Evolutionary conservation across 2,329 filamentous ascomycete genomes (phyloP), one percentile per base, ranked within the genome.

Genomic region (Diaporthe nobilis): DNA sequence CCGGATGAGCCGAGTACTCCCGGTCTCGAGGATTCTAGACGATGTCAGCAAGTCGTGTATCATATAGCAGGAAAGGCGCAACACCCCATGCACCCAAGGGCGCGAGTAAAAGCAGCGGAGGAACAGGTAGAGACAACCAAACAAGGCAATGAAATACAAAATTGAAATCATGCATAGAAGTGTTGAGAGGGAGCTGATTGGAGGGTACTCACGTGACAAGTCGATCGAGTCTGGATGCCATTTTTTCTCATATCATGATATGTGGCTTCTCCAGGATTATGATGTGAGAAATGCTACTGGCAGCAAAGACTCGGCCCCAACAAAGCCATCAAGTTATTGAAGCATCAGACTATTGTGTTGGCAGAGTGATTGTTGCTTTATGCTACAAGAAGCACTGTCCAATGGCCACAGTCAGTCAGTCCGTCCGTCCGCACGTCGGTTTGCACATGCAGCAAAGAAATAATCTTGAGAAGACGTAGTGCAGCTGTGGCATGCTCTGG

Each of bases 1-100:
- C 80, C 97, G 93, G 83, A 99, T 98, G 79, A 99, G 89, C 83
- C 94, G 93, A 77, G 97, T 99, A 86, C 96, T 98, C 80, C 97
- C 97, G 75, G 97, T 98, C 89, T 99, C 97, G 81, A 99, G 92
- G 83, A 99, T 92, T 79, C 96, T 98, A 84, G 71, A 72, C 53
- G 71, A 13, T 51, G 58, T 80, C 15, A 79, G 78, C 67, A 63
- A 53, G 39, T 20, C 15, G 22, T 34, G 31, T 17, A 34, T 13
- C 34, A 20, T 3, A 9, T 12, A 10, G 55, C 22, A 47, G 10
- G 6, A 60, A n/a, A 57, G 47, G 22, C 22, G 20, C 20, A 31
- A 31, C 39, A 37, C 7, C 68, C 53, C 15, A 22, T 44, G 28
- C 25, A 47, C 20, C 15, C 12, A 4, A 44, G 28, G 72, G 42